A percentile compares a stretch with the other conserved stretches of the same genome.
Evolutionary conservation across 1,284 basidiomycete genomes (phyloP).

Genomic region (Waitea zeae): DNA sequence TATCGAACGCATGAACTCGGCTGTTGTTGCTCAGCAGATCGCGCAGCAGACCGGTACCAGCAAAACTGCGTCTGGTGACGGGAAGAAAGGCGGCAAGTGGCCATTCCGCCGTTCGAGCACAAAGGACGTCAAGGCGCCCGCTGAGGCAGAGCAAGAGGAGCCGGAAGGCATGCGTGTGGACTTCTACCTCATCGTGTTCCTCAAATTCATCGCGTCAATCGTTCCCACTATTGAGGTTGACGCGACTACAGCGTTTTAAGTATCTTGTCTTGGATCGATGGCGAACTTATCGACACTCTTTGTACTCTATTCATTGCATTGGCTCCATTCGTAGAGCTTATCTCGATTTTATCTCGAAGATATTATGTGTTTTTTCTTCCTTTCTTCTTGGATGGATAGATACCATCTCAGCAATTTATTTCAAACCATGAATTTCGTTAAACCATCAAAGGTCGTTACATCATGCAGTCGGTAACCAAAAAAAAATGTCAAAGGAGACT

Average conservation of each 20-base stretch:
- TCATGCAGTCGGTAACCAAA: too few relatives aligned
- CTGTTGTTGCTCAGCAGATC: conserved; percentile 63
- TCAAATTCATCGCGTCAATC: conserved; percentile 92
- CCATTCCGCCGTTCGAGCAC: conserved; percentile 52
- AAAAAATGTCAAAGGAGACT: too few relatives aligned
- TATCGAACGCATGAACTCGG: conserved; percentile 94
- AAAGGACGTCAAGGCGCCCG: conserved; percentile 31
- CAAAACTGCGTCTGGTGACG: conserved; percentile 7
- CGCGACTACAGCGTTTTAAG: conserved; percentile 70
- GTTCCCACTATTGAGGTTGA: conserved; percentile 93
- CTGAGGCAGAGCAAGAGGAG: conserved; percentile 43
- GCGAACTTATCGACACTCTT: too few relatives aligned
- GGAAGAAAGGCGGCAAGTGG: conserved; percentile 53
- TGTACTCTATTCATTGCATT: too few relatives aligned
- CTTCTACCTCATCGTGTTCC: conserved; percentile 89
- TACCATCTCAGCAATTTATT: too few relatives aligned
- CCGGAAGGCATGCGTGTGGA: conserved; percentile 85
- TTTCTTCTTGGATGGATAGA: too few relatives aligned
- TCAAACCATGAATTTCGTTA: too few relatives aligned
- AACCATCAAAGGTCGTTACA: too few relatives aligned
- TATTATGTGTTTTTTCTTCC: too few relatives aligned
- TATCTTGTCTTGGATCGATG: too few relatives aligned
- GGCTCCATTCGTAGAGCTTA: too few relatives aligned
- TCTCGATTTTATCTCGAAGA: too few relatives aligned
- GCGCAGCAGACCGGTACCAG: conserved; percentile 19